Conservation (phyloP, 371 early-diverging fungal species). For the Apophysomyces variabilis region DNA sequence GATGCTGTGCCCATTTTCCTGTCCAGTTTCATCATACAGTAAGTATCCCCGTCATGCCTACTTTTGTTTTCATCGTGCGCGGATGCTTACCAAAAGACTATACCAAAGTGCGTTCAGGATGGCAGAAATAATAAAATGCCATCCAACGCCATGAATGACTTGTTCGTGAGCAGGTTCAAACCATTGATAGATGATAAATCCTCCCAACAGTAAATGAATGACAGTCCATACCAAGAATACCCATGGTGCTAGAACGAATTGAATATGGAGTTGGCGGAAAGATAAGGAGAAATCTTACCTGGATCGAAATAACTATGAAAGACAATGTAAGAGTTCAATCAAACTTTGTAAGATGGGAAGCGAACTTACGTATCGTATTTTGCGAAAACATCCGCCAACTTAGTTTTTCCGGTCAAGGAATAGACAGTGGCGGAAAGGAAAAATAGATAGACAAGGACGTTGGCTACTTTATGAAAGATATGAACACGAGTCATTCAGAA, state of each 20-base stretch:
- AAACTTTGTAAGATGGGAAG: not conserved
- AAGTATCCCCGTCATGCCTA: not conserved
- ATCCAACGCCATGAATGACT: constrained; percentile 65
- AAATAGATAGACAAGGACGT: constrained; percentile 72
- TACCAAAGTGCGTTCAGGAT: constrained; percentile 65
- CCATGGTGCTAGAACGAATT: constrained; percentile 42
- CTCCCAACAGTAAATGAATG: constrained; percentile 68
- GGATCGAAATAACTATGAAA: constrained; percentile 1
- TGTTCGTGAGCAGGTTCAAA: constrained; percentile 64
- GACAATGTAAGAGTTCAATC: not conserved
- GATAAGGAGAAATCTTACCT: not conserved
- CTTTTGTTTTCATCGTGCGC: too few species aligned
- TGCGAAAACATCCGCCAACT: constrained; percentile 15
- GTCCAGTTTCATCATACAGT: not conserved
- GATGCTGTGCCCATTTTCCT: constrained; percentile 37
- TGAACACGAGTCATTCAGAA: constrained; percentile 37
- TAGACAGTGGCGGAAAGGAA: constrained; percentile 69
- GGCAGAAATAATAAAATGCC: constrained; percentile 70
- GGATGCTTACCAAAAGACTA: constrained; percentile 61
- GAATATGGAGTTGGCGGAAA: not conserved
- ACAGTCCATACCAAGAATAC: constrained; percentile 64
- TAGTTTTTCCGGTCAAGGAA: constrained; percentile 3
- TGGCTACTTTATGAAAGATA: constrained; percentile 61
- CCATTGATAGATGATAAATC: constrained; percentile 70
- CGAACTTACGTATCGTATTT: constrained; percentile 22